Percentiles rank a stretch among this genome's conserved stretches.
Conservation (phyloP, 1,284 basidiomycete genomes). For the Ceratobasidium sp. region DNA sequence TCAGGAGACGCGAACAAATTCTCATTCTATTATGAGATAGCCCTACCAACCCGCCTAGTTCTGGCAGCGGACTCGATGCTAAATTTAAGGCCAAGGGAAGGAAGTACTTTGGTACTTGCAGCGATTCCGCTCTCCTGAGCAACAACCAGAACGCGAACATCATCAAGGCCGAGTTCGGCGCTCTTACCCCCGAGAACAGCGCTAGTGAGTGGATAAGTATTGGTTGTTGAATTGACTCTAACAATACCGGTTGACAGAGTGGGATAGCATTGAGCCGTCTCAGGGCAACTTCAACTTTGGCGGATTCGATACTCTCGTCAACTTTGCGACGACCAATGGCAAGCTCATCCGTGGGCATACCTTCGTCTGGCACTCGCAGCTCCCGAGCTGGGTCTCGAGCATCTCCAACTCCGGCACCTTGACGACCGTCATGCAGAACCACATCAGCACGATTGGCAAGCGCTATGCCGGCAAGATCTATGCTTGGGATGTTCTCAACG, state of each 20-base stretch:
- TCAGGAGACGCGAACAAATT: background rate
- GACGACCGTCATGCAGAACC: slow-evolving; percentile 53
- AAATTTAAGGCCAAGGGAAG: slow-evolving; percentile 8
- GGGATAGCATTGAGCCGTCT: slow-evolving; percentile 7
- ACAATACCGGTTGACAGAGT: background rate
- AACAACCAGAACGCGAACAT: slow-evolving; percentile 4
- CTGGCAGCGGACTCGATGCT: slow-evolving; percentile 13
- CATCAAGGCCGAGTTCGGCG: slow-evolving; percentile 18
- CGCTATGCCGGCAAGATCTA: slow-evolving; percentile 55
- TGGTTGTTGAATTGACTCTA: background rate
- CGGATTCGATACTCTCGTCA: slow-evolving; percentile 1
- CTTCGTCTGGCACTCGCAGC: slow-evolving; percentile 30
- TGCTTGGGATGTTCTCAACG: slow-evolving; percentile 51
- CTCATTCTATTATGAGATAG: background rate
- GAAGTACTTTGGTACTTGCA: slow-evolving; percentile 32
- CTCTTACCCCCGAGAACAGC: slow-evolving; percentile 26
- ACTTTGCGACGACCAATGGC: slow-evolving; percentile 15
- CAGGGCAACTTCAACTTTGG: slow-evolving; percentile 13
- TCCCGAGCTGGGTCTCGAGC: slow-evolving; percentile 41
- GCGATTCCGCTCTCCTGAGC: slow-evolving; percentile 9
- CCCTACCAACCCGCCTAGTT: slow-evolving; percentile 1
- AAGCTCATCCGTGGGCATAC: slow-evolving; percentile 19
- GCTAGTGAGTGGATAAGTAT: background rate
- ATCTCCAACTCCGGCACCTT: slow-evolving; percentile 31
- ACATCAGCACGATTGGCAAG: slow-evolving; percentile 54